phyloP scores from a whole-genome alignment of 176 grass and related monocot genomes.

The Coix lacrymajobi region DNA sequence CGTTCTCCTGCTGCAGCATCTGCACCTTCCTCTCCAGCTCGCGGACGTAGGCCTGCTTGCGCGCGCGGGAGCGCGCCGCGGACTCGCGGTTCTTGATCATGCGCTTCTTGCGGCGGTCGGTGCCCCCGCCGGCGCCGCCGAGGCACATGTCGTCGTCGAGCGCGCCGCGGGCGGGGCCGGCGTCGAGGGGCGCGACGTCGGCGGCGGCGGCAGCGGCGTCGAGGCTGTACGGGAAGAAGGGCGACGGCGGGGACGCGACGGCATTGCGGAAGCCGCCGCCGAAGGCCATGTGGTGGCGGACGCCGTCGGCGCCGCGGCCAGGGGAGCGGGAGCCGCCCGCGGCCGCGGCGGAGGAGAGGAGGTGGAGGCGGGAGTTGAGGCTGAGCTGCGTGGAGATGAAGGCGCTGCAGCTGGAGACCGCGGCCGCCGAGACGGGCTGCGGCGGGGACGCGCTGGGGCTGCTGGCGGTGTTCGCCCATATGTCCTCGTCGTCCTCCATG shows the following conservation, averaged over 20 bases:
- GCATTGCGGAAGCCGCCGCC: constrained; percentile 27
- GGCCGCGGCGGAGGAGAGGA: not conserved
- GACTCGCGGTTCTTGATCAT: constrained; percentile 89
- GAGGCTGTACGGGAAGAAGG: constrained; percentile 1
- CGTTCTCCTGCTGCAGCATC: constrained; percentile 40
- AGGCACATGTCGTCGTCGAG: constrained; percentile 23
- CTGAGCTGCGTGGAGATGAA: constrained; percentile 42
- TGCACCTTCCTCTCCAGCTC: constrained; percentile 45
- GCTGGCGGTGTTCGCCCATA: constrained; percentile 35
- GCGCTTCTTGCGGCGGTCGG: constrained; percentile 48
- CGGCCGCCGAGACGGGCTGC: too few species aligned
- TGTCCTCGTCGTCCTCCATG: constrained; percentile 39
- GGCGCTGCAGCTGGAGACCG: not conserved
- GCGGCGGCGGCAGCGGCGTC: not conserved
- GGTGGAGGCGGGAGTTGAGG: constrained; percentile 38
- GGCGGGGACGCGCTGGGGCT: constrained; percentile 35
- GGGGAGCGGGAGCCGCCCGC: too few species aligned
- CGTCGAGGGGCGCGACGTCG: constrained; percentile 6
- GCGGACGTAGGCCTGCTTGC: constrained; percentile 51
- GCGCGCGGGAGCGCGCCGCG: constrained; percentile 59
- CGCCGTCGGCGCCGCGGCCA: too few species aligned
- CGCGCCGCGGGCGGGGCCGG: not conserved
- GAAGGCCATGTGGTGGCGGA: not conserved
- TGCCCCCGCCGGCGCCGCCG: not conserved
- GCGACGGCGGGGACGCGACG: constrained; percentile 9